Base-by-base conservation (phyloP, 345 rosid genomes). In the Passiflora organensis region DNA sequence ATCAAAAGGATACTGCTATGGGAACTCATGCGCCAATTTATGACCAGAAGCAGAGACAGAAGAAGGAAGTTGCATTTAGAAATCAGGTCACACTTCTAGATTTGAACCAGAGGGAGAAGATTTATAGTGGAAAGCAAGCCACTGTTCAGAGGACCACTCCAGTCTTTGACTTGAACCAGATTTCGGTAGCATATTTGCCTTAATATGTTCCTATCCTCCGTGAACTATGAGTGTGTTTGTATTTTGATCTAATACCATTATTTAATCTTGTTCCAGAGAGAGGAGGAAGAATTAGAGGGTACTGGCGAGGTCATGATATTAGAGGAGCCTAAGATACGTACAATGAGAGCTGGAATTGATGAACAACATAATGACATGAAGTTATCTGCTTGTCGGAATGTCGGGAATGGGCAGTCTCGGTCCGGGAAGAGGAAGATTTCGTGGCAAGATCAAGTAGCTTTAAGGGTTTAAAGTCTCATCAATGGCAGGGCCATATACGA, bases 371-470 rank as follows among this genome's bases (percentile, higher is more conserved):
- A 60, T 17, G 90, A 74, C 16, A 47, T 78, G 55, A 84, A 77
- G 74, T 47, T 82, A 45, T 78, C 82, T 12, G 77, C 73, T 13
- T 86, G 77, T 74, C 79, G 91, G 76, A 82, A 58, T 25, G 57
- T 70, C 1, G 81, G 78, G 54, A 86, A 75, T 48, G 89, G 82
- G 48, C 17, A 81, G 1, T 71, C 60, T 15, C 69, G 78, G 56
- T 58, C 65, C 0, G 94, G 85, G 68, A 93, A 93, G 86, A 79
- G 95, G 78, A 93, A 76, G 89, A 88, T 93, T 52, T 39, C 95
- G 51, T 93, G 99, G 99, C 95, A 88, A 72, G 96, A 93, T 67
- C 91, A 80, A 59, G 82, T 89, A 72, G 96, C 87, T 39, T 76
- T 89, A 64, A 84, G 83, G 68, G 96, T 86, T 57, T 81, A 65